A percentile compares a stretch with the other conserved stretches of the same genome.
Conservation (phyloP, 805 yeast species). For the Cyberlindnera mississippiensis region DNA sequence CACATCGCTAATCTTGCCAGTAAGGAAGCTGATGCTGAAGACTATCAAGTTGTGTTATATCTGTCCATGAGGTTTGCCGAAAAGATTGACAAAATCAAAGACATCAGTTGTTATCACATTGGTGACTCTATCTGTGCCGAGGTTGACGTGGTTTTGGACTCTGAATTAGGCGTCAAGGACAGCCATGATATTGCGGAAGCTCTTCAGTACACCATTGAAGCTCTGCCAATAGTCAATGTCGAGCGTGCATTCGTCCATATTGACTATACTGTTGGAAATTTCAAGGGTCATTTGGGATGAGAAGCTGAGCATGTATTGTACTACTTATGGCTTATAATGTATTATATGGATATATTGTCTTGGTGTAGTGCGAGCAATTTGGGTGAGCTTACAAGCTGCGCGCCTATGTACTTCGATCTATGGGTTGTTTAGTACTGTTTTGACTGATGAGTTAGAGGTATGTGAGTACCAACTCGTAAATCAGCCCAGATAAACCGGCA, state of each 20-base stretch:
- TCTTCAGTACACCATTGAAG: constrained; percentile 73
- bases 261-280: constrained; percentile 48
- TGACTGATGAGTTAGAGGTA: too few relatives aligned
- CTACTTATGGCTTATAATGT: too few relatives aligned
- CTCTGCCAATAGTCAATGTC: constrained; percentile 68
- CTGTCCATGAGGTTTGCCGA: constrained; percentile 67
- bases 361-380: too few relatives aligned
- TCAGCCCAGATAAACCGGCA: too few relatives aligned
- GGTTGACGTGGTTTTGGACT: constrained; percentile 62
- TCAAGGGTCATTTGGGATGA: constrained; percentile 32
- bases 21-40: constrained; percentile 57
- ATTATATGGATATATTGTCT: too few relatives aligned
- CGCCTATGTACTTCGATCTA: too few relatives aligned
- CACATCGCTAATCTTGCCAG: constrained; percentile 77
- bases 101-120: constrained; percentile 68
- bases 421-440: too few relatives aligned
- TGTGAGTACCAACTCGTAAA: too few relatives aligned
- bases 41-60: constrained; percentile 64
- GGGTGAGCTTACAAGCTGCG: too few relatives aligned
- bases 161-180: constrained; percentile 51
- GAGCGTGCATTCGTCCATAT: constrained; percentile 82
- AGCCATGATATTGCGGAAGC: constrained; percentile 81
- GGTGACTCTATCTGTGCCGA: constrained; percentile 77
- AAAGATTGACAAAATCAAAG: constrained; percentile 58
- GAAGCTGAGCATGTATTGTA: neutral